phyloP scores from a whole-genome alignment of 2,329 filamentous ascomycete genomes.

The Fusarium sp. region DNA sequence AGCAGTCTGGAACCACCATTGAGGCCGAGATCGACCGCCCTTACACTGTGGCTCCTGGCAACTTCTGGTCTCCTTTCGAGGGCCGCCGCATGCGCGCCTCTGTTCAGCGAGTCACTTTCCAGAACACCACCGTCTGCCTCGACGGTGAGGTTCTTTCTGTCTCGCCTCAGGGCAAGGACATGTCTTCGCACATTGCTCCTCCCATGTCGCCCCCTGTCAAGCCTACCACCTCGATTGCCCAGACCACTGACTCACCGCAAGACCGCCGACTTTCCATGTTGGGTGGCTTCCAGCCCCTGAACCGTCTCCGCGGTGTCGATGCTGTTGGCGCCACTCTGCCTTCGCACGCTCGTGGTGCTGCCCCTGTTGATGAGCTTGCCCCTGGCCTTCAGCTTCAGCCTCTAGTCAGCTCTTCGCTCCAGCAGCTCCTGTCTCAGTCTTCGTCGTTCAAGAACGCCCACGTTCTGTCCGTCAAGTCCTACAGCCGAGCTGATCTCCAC shows the following conservation, averaged over 20 bases:
- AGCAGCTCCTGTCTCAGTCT: slow-evolving; percentile 75
- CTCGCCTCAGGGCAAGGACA: slow-evolving; percentile 73
- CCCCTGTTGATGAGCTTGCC: slow-evolving; percentile 58
- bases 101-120: slow-evolving; percentile 80
- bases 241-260: slow-evolving; percentile 52
- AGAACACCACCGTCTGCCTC: slow-evolving; percentile 78
- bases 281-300: slow-evolving; percentile 46
- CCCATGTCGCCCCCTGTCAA: slow-evolving; percentile 69
- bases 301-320: slow-evolving; percentile 48
- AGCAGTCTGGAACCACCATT: slow-evolving; percentile 77
- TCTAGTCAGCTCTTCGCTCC: slow-evolving; percentile 69
- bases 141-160: slow-evolving; percentile 71
- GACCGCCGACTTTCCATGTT: slow-evolving; percentile 49
- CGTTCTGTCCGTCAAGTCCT: slow-evolving; percentile 91
- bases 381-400: slow-evolving; percentile 61
- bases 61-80: slow-evolving; percentile 77
- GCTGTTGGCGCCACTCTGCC: slow-evolving; percentile 29
- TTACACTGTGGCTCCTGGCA: slow-evolving; percentile 63
- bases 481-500: slow-evolving; percentile 87
- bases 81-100: slow-evolving; percentile 75
- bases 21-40: slow-evolving; percentile 81
- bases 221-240: slow-evolving; percentile 56
- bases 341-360: slow-evolving; percentile 39
- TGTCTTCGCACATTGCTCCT: slow-evolving; percentile 74
- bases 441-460: slow-evolving; percentile 92